A percentile compares a stretch with the other conserved stretches of the same genome.
These are phyloP conservation scores for Aspergillus leporis DNA, from an alignment of 495 filamentous ascomycete species.

Conservation along the genomic window DNA sequence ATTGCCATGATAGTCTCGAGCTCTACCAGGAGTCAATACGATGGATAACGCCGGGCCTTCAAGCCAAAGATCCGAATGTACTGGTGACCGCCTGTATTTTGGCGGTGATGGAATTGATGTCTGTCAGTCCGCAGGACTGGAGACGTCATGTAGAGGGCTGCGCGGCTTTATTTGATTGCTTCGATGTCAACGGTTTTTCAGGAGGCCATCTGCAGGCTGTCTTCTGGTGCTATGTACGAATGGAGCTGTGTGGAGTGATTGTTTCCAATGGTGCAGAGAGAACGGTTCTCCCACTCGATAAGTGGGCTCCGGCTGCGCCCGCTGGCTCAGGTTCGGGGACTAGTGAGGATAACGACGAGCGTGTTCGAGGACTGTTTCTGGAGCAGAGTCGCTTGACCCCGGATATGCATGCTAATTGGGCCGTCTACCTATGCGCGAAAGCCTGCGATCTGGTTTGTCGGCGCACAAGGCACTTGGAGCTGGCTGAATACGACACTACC, in stretches of 20 bases:
- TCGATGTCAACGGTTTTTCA: background rate
- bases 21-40: slow-evolving; percentile 1
- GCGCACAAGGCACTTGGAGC: slow-evolving; percentile 1
- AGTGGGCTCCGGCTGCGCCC: background rate
- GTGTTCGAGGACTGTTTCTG: background rate
- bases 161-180: background rate
- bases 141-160: background rate
- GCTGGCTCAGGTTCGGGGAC: background rate
- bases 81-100: background rate
- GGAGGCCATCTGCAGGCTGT: background rate
- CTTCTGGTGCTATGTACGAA: slow-evolving; percentile 1
- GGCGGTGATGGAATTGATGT: background rate
- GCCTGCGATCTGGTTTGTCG: background rate
- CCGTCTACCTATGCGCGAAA: background rate
- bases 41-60: background rate
- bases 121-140: background rate
- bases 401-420: background rate
- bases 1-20: slow-evolving; percentile 1
- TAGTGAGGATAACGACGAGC: background rate
- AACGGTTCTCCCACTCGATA: background rate
- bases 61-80: background rate
- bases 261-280: background rate
- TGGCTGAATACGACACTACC: background rate
- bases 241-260: slow-evolving; percentile 1
- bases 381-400: background rate